These are phyloP conservation scores for Rhododendron griersonianum DNA, from an alignment of 148 eudicot species.

Conservation along the genomic window DNA sequence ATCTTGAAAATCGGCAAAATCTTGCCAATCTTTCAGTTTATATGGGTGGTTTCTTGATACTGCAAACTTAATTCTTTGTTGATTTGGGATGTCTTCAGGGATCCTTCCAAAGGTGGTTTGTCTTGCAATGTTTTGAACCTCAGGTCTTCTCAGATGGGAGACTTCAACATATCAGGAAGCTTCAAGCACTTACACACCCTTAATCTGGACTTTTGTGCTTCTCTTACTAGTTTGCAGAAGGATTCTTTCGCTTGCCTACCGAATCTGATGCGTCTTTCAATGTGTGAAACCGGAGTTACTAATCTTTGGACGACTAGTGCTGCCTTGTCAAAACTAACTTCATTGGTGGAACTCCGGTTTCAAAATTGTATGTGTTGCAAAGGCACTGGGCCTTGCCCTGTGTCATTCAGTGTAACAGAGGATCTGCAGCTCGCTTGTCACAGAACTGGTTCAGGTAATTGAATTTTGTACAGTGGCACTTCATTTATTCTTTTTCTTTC, in stretches of 20 bases:
- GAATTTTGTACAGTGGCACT: background rate
- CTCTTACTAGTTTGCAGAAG: conserved; percentile 46
- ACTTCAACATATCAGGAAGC: conserved; percentile 46
- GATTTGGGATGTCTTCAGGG: conserved; percentile 29
- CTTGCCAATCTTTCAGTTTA: background rate
- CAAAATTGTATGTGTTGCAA: conserved; percentile 61
- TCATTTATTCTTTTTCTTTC: background rate
- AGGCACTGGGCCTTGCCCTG: conserved; percentile 56
- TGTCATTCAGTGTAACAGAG: conserved; percentile 11
- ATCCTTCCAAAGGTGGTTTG: conserved; percentile 42
- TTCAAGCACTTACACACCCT: conserved; percentile 51
- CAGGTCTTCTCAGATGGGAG: conserved; percentile 41
- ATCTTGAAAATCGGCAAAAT: background rate
- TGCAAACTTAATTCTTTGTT: background rate
- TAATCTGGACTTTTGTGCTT: conserved; percentile 65
- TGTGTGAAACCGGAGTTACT: conserved; percentile 58
- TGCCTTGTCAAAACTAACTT: conserved; percentile 53
- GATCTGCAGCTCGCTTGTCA: background rate
- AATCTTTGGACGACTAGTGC: conserved; percentile 59
- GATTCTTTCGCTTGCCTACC: conserved; percentile 63
- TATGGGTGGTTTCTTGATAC: background rate
- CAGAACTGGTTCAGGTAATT: conserved; percentile 6
- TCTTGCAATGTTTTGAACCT: conserved; percentile 44
- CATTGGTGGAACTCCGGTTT: conserved; percentile 55
- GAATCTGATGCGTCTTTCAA: conserved; percentile 51